A percentile compares a stretch with the other conserved stretches of the same genome.
Evolutionary conservation across 805 yeast genomes (phyloP).

Genomic region (Candida palmyrensis): DNA sequence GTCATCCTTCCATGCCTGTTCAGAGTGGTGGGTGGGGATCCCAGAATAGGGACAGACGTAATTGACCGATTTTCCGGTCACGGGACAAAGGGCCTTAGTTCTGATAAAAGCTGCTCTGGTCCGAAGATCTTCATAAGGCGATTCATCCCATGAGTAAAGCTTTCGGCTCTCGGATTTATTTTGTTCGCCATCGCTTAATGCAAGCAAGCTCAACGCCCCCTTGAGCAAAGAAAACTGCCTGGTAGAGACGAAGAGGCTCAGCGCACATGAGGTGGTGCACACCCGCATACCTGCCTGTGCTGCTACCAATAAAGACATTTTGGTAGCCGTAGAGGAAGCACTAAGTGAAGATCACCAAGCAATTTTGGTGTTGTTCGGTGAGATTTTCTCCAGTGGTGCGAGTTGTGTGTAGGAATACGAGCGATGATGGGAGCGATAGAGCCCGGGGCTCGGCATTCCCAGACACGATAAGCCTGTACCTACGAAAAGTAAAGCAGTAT

Average conservation of each 20-base stretch:
- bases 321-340: neutral
- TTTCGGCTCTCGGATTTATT: neutral
- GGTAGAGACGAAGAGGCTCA: too few relatives aligned
- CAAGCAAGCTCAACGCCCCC: conserved; percentile 4
- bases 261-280: too few relatives aligned
- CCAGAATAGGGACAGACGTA: conserved; percentile 93
- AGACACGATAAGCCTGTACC: too few relatives aligned
- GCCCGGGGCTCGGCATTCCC: too few relatives aligned
- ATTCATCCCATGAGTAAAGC: conserved; percentile 76
- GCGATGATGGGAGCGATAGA: too few relatives aligned
- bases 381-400: neutral
- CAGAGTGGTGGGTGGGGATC: conserved; percentile 91
- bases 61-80: conserved; percentile 71
- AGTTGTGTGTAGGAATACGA: too few relatives aligned
- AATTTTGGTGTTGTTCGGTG: neutral
- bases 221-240: conserved; percentile 3
- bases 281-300: too few relatives aligned
- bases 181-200: conserved; percentile 3
- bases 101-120: conserved; percentile 88
- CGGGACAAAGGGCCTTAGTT: conserved; percentile 86
- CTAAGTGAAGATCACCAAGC: neutral
- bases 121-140: conserved; percentile 83
- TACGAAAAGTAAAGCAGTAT: too few relatives aligned
- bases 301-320: too few relatives aligned
- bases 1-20: conserved; percentile 86